A percentile compares a stretch with the other conserved stretches of the same genome.
Evolutionary conservation across 83 land plant genomes (phyloP).

Genomic region (Picea engelmannii): DNA sequence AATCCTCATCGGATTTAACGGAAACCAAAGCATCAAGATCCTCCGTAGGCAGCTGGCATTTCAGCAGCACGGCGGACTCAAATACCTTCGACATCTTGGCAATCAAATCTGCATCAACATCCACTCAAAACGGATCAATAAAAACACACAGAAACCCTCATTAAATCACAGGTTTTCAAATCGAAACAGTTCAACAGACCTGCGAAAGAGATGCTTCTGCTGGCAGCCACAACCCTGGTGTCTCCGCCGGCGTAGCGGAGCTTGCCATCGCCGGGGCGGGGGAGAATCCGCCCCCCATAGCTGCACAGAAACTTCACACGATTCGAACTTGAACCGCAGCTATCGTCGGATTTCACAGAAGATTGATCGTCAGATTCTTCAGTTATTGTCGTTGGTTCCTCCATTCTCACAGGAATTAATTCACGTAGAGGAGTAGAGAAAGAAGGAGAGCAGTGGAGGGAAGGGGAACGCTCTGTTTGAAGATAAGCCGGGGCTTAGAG

Average conservation of each 20-base stretch:
- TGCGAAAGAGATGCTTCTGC: constrained; percentile 21
- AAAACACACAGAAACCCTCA: background rate
- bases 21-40: constrained; percentile 20
- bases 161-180: background rate
- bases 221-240: constrained; percentile 25
- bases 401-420: too few species aligned
- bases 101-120: background rate
- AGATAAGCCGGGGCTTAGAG: too few species aligned
- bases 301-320: constrained; percentile 28
- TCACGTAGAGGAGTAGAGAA: too few species aligned
- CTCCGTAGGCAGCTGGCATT: constrained; percentile 18
- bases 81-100: background rate
- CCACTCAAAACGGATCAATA: constrained; percentile 1
- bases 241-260: constrained; percentile 29
- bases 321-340: background rate
- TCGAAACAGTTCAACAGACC: constrained; percentile 8
- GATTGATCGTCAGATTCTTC: background rate
- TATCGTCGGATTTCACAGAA: constrained; percentile 3
- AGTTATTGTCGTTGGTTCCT: background rate
- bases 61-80: background rate
- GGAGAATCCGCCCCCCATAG: constrained; percentile 32
- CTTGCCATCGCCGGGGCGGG: constrained; percentile 22
- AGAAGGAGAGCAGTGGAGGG: too few species aligned
- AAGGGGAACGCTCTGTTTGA: too few species aligned
- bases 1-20: constrained; percentile 15